Base-by-base conservation (phyloP, 2,329 filamentous ascomycete genomes). In the Neophaeococcomyces aloes region DNA sequence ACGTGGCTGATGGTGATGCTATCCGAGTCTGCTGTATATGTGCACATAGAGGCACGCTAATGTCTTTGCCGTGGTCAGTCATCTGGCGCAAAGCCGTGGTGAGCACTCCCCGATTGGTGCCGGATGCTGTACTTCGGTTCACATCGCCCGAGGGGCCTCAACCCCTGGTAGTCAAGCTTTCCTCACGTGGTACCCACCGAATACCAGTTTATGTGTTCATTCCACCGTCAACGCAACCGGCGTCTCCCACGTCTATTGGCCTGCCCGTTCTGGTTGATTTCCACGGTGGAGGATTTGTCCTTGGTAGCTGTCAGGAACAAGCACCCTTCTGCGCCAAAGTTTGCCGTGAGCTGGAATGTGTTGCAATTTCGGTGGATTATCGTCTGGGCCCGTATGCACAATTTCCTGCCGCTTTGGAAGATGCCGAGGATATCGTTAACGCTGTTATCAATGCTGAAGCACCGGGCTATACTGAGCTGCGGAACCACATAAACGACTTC, bases 311-410 rank as follows among this genome's bases (percentile, higher is more conserved):
- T 29, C 50, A 52, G 30, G 53, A 56, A 38, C 53, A 71, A 47
- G 65, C 66, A 11, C 65, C 67, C 0, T 71, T 69, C 52, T 68
- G 65, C 44, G 61, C 66, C 4, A 65, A 65, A 59, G 64, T 70
- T 57, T 63, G 62, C 23, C 58, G 64, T 8, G 61, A 67, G 49
- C 59, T 69, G 8, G 49, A 49, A 31, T 52, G 49, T 29, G 59
- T 70, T 4, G 66, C 67, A 33, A 63, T 70, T 38, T 65, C 61
- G 38, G 67, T 70, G 3, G 68, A 69, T 39, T 71, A 71, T 47
- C 63, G 68, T 29, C 65, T 70, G 35, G 68, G 65, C 3, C 68
- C 68, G 1, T 61, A 68, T 44, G 59, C 67, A 44, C 61, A 67
- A 29, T 71, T 68, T 37, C 68, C 68, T 0, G 65, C 66, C 0